A percentile compares a stretch with the other conserved stretches of the same genome.
Evolutionary conservation across 164 flowering plant genomes (phyloP).

Genomic region (Kingdonia uniflora): DNA sequence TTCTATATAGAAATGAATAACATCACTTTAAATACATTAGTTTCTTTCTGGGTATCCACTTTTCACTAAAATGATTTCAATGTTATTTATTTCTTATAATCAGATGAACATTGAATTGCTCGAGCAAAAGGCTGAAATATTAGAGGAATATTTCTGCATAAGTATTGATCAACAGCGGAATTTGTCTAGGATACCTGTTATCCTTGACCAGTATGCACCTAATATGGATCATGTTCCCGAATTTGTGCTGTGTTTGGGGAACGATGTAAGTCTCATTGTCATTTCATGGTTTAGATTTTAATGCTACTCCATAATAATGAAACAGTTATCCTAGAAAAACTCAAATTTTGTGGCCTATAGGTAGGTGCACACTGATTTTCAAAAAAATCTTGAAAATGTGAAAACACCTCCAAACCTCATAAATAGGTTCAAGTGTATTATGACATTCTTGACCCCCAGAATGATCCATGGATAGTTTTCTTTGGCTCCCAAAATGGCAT

Average conservation of each 20-base stretch:
- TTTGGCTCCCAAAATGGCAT: no score
- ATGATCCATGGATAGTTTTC: no score
- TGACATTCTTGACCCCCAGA: no score
- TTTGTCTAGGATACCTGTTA: slow-evolving; percentile 73
- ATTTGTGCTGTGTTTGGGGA: slow-evolving; percentile 68
- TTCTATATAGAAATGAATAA: no score
- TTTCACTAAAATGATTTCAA: background rate
- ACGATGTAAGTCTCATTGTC: slow-evolving; percentile 50
- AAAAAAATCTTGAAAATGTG: no score
- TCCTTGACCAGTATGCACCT: slow-evolving; percentile 91
- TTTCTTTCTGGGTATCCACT: background rate
- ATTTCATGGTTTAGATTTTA: background rate
- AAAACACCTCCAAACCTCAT: no score
- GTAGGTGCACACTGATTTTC: no score
- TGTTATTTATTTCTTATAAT: slow-evolving; percentile 5
- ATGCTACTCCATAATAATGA: no score
- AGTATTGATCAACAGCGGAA: slow-evolving; percentile 59
- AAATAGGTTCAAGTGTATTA: no score
- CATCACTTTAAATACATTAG: background rate
- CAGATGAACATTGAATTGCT: slow-evolving; percentile 82
- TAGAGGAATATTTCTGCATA: slow-evolving; percentile 74
- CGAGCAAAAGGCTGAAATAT: slow-evolving; percentile 66
- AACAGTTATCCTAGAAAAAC: no score
- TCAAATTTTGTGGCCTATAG: no score
- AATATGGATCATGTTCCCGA: slow-evolving; percentile 93